These are phyloP conservation scores for Murraya koenigii DNA, from an alignment of 345 rosid species.

Conservation along the genomic window DNA sequence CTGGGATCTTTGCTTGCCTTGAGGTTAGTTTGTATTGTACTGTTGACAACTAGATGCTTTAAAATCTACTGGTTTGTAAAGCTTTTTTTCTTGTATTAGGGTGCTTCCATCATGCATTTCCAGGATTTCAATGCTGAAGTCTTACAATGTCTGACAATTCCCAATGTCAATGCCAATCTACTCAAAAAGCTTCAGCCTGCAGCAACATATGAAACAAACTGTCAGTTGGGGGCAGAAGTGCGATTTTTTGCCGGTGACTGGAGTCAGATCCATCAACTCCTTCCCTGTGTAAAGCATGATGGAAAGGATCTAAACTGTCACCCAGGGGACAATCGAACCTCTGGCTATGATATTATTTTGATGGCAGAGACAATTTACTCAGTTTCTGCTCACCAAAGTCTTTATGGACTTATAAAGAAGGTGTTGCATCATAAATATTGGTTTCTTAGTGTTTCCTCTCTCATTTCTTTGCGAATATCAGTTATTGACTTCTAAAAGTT, in stretches of 20 bases:
- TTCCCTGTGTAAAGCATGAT: conserved; percentile 40
- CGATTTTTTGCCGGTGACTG: conserved; percentile 89
- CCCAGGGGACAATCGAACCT: conserved; percentile 20
- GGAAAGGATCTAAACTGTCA: conserved; percentile 26
- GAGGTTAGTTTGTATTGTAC: conserved; percentile 43
- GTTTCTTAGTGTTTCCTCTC: not conserved
- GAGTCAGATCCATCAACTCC: conserved; percentile 65
- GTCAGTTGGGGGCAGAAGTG: conserved; percentile 24
- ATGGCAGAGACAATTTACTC: conserved; percentile 96
- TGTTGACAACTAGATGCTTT: conserved; percentile 3
- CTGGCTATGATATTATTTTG: conserved; percentile 74
- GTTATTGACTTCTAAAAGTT: conserved; percentile 19
- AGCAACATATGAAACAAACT: conserved; percentile 12
- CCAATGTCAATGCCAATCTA: conserved; percentile 61
- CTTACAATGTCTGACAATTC: conserved; percentile 73
- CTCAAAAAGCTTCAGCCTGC: conserved; percentile 22
- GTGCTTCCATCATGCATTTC: conserved; percentile 66
- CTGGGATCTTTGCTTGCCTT: conserved; percentile 75
- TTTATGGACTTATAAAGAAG: conserved; percentile 72
- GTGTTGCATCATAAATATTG: conserved; percentile 24
- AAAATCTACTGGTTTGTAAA: conserved; percentile 5
- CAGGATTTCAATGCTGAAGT: conserved; percentile 97
- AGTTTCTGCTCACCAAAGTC: conserved; percentile 56
- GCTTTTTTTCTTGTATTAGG: conserved; percentile 38
- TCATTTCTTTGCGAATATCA: not conserved